Percentiles rank a stretch among this genome's conserved stretches.
Conservation (phyloP, 768 basidiomycete genomes). For the Cyclocybe cylindracea region DNA sequence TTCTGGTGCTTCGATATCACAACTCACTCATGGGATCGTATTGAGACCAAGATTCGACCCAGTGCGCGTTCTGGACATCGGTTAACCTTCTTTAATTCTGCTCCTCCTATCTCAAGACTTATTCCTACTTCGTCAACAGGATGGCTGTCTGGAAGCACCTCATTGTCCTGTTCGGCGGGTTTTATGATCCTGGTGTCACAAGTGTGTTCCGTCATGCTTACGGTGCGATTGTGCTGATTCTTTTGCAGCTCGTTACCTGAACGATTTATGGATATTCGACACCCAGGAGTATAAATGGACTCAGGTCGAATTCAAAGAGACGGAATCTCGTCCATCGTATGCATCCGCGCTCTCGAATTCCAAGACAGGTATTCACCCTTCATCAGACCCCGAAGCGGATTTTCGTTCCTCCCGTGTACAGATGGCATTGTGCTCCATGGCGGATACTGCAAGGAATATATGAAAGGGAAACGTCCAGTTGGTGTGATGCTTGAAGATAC, state of each 20-base stretch:
- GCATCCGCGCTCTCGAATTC: constrained; percentile 20
- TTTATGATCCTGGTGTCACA: constrained; percentile 83
- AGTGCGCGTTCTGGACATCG: constrained; percentile 84
- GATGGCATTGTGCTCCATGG: constrained; percentile 86
- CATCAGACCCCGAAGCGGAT: constrained; percentile 72
- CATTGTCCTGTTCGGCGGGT: constrained; percentile 87
- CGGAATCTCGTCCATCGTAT: constrained; percentile 73
- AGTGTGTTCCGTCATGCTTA: constrained; percentile 44
- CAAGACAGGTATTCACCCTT: not conserved
- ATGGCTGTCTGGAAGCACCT: constrained; percentile 92
- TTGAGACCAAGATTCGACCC: constrained; percentile 82
- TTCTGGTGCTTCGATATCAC: constrained; percentile 86
- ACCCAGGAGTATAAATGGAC: constrained; percentile 87
- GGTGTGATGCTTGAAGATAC: constrained; percentile 91
- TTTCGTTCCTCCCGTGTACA: constrained; percentile 76
- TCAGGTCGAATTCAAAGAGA: constrained; percentile 72
- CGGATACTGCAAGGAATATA: constrained; percentile 90
- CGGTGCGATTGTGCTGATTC: not conserved
- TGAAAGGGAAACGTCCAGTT: constrained; percentile 80
- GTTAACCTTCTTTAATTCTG: constrained; percentile 33
- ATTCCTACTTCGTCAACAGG: constrained; percentile 31
- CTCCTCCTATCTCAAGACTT: not conserved
- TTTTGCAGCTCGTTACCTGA: constrained; percentile 69
- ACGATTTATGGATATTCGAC: constrained; percentile 86
- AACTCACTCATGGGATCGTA: constrained; percentile 82